phyloP scores from a whole-genome alignment of 1,284 basidiomycete species.

The Cerrena zonata region DNA sequence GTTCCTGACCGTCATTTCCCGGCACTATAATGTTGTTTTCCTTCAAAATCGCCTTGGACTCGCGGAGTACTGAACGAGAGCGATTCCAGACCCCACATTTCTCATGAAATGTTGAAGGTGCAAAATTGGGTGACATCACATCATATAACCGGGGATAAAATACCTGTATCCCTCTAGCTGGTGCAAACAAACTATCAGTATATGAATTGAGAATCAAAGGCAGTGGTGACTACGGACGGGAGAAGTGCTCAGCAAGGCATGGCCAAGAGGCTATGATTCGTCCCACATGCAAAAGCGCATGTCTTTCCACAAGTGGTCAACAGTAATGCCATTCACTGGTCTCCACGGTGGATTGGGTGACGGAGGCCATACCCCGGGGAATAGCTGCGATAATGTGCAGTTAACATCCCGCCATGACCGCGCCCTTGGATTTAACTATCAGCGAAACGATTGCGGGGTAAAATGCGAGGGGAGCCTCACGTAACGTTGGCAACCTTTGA shows the following conservation, averaged over 20 bases:
- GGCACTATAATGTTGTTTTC: not conserved
- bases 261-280: constrained; percentile 29
- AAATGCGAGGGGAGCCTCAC: constrained; percentile 34
- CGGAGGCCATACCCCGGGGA: constrained; percentile 36
- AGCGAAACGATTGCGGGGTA: constrained; percentile 8
- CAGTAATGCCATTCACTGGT: constrained; percentile 49
- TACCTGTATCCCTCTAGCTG: no score
- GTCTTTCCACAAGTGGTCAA: constrained; percentile 63
- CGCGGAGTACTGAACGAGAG: no score
- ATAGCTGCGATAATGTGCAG: constrained; percentile 56
- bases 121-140: not conserved
- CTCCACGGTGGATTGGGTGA: constrained; percentile 26
- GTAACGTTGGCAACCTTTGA: constrained; percentile 64
- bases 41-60: not conserved
- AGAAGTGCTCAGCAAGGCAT: not conserved
- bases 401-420: constrained; percentile 61
- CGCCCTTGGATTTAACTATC: constrained; percentile 45
- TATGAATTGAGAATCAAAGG: not conserved
- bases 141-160: not conserved
- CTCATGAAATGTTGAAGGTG: not conserved
- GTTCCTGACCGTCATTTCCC: constrained; percentile 1
- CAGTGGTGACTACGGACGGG: not conserved
- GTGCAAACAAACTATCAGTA: not conserved
- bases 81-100: not conserved
- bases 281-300: constrained; percentile 58